A percentile compares a stretch with the other conserved stretches of the same genome.
Conservation (phyloP, 2,329 filamentous ascomycete genomes). For the Cordyceps pruinosa region DNA sequence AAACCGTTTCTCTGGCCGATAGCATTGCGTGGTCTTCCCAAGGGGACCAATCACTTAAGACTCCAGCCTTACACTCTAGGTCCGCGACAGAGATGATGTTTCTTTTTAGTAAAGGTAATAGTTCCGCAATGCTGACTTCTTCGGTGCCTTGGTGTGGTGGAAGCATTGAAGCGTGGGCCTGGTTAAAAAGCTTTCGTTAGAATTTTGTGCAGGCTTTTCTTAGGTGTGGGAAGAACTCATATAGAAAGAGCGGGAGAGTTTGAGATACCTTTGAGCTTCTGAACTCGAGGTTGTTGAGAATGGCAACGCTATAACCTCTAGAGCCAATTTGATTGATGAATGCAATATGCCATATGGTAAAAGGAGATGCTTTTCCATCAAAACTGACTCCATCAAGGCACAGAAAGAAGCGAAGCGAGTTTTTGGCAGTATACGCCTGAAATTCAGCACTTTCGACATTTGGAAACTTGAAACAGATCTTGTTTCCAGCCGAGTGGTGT, state of each 20-base stretch:
- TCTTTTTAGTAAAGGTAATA: not conserved
- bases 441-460: not conserved
- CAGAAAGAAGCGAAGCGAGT: conserved; percentile 10
- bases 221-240: too few species aligned
- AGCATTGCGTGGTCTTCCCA: conserved; percentile 12
- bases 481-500: not conserved
- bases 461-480: conserved; percentile 7
- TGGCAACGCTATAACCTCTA: conserved; percentile 4
- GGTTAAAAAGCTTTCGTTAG: conserved; percentile 1
- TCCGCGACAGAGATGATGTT: not conserved
- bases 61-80: not conserved
- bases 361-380: not conserved
- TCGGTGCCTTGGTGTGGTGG: not conserved
- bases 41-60: conserved; percentile 15
- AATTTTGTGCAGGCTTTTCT: conserved; percentile 19
- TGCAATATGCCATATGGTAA: not conserved
- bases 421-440: not conserved
- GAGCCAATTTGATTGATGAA: not conserved
- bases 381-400: conserved; percentile 3
- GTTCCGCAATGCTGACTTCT: conserved; percentile 4
- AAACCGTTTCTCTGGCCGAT: conserved; percentile 16
- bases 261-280: conserved; percentile 14
- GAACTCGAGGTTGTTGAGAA: conserved; percentile 13
- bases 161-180: conserved; percentile 14
- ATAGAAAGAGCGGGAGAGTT: conserved; percentile 5